These are phyloP conservation scores for Peronospora destructor DNA, from an alignment of 352 stramenopile species.

Conservation along the genomic window DNA sequence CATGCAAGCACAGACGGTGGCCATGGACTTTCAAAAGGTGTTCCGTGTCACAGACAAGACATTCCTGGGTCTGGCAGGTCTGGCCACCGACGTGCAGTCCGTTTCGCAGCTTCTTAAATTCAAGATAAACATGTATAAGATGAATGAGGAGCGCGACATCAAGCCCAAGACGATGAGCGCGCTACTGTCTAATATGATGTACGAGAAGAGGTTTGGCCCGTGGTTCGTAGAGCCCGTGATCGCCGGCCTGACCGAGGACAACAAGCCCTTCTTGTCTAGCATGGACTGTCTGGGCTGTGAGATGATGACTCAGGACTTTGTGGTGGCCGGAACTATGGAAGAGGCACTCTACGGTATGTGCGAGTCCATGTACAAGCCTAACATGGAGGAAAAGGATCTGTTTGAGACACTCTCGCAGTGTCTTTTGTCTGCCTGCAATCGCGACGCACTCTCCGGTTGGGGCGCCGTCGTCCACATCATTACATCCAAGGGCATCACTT, in stretches of 20 bases:
- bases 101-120: slow-evolving; percentile 93
- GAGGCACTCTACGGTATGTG: slow-evolving; percentile 98
- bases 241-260: slow-evolving; percentile 91
- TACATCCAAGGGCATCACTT: slow-evolving; percentile 75
- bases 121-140: slow-evolving; percentile 97
- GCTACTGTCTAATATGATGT: slow-evolving; percentile 94
- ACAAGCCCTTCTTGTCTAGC: slow-evolving; percentile 94
- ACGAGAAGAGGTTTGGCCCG: slow-evolving; percentile 98
- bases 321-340: slow-evolving; percentile 96
- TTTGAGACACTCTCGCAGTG: slow-evolving; percentile 99
- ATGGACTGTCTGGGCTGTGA: slow-evolving; percentile 98
- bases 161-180: slow-evolving; percentile 95
- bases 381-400: slow-evolving; percentile 93
- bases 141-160: slow-evolving; percentile 97
- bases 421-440: slow-evolving; percentile 95
- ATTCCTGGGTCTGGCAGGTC: slow-evolving; percentile 93
- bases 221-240: slow-evolving; percentile 99
- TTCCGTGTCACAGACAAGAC: slow-evolving; percentile 96
- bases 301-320: slow-evolving; percentile 96
- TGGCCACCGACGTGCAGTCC: slow-evolving; percentile 98
- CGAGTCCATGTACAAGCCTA: slow-evolving; percentile 95
- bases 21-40: slow-evolving; percentile 97
- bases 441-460: slow-evolving; percentile 97
- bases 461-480: slow-evolving; percentile 98
- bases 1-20: slow-evolving; percentile 94